Evolutionary conservation across 139 green algal species (phyloP).

Genomic region (Chlamydomonas urium): DNA sequence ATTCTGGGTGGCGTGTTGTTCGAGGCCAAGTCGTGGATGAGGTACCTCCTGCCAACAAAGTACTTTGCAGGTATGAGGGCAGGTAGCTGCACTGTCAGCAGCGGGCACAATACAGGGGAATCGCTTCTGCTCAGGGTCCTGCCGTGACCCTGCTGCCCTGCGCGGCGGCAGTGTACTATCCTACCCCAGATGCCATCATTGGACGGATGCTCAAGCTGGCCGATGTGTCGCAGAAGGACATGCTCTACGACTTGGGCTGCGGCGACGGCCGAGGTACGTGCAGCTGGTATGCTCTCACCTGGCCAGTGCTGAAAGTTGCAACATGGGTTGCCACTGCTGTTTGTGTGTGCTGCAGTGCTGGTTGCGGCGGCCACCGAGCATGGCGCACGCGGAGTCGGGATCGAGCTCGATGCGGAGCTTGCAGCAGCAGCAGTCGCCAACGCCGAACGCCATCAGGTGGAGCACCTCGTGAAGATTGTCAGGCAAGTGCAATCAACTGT

Average conservation of each 20-base stretch:
- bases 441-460: background rate
- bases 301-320: too few relatives aligned
- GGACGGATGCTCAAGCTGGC: slow-evolving; percentile 2
- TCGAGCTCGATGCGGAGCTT: slow-evolving; percentile 7
- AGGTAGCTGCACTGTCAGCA: background rate
- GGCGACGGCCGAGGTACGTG: slow-evolving; percentile 6
- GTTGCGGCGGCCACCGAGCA: background rate
- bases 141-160: too few relatives aligned
- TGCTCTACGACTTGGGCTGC: slow-evolving; percentile 10
- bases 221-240: background rate
- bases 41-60: background rate
- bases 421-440: background rate
- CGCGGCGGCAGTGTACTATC: slow-evolving; percentile 14
- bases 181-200: slow-evolving; percentile 6
- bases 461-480: slow-evolving; percentile 8
- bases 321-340: too few relatives aligned
- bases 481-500: too few relatives aligned
- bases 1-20: slow-evolving; percentile 2
- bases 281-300: too few relatives aligned
- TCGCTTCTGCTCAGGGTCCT: too few relatives aligned
- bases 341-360: slow-evolving; percentile 12
- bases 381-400: slow-evolving; percentile 4
- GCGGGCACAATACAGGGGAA: too few relatives aligned
- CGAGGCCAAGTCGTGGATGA: slow-evolving; percentile 10
- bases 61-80: background rate